These are phyloP conservation scores for Iodosphaeria phyllophila DNA, from an alignment of 2,329 filamentous ascomycete genomes.

Conservation along the genomic window DNA sequence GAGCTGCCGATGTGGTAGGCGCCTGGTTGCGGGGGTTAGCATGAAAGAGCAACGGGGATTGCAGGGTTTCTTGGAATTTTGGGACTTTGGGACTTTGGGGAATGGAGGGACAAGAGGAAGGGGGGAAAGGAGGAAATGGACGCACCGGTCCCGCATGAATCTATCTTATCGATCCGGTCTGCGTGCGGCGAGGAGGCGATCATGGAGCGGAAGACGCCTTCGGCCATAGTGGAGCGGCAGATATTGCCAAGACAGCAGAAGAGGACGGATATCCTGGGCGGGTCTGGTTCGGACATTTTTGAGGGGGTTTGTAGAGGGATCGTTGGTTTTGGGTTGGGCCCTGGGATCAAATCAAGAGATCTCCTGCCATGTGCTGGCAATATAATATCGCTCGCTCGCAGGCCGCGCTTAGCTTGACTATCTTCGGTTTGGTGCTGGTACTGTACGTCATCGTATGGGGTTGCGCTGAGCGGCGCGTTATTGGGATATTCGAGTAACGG, in stretches of 20 bases:
- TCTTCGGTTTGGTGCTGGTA: too few species aligned
- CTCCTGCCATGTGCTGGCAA: too few species aligned
- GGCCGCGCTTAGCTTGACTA: too few species aligned
- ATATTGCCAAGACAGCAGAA: conserved; percentile 98
- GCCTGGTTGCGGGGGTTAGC: conserved; percentile 19
- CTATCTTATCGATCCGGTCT: conserved; percentile 45
- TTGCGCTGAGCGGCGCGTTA: too few species aligned
- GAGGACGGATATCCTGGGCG: conserved; percentile 55
- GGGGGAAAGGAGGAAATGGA: background rate
- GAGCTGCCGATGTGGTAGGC: conserved; percentile 65
- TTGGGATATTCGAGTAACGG: too few species aligned
- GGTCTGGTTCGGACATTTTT: too few species aligned
- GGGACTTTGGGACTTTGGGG: background rate
- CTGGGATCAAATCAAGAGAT: too few species aligned
- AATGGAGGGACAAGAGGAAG: background rate
- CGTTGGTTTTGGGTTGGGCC: too few species aligned
- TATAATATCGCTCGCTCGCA: too few species aligned
- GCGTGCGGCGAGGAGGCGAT: conserved; percentile 40
- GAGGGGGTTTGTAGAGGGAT: too few species aligned
- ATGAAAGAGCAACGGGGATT: background rate
- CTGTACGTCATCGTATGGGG: too few species aligned
- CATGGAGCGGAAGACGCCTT: conserved; percentile 72
- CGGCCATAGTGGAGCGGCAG: conserved; percentile 85
- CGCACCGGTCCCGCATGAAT: conserved; percentile 69
- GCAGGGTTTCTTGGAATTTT: background rate